Conservation (phyloP, 495 filamentous ascomycete species). For the Cercophora samala region DNA sequence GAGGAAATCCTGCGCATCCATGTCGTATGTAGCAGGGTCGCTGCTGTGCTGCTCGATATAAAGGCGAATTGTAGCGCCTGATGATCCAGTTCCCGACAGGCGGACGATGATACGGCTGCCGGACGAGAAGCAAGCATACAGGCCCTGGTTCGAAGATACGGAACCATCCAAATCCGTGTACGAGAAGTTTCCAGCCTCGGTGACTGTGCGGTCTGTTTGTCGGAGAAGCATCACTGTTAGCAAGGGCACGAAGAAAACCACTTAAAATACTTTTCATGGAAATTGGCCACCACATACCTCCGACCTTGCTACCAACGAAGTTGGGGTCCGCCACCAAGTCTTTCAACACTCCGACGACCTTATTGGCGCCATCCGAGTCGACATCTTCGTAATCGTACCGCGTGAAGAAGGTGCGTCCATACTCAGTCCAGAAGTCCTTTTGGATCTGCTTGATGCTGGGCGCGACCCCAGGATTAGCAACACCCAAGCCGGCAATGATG, state of each 20-base stretch:
- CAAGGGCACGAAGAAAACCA: not conserved
- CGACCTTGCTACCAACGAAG: slow-evolving; percentile 79
- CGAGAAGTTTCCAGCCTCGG: slow-evolving; percentile 88
- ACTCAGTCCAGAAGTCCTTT: slow-evolving; percentile 93
- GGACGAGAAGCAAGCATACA: slow-evolving; percentile 92
- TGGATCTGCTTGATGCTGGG: slow-evolving; percentile 95
- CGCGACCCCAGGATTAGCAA: slow-evolving; percentile 66
- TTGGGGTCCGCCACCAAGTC: slow-evolving; percentile 61
- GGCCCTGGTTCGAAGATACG: slow-evolving; percentile 91
- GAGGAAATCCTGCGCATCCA: slow-evolving; percentile 91
- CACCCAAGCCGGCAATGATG: slow-evolving; percentile 91
- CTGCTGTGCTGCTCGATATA: slow-evolving; percentile 89
- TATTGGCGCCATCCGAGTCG: slow-evolving; percentile 82
- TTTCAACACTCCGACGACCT: slow-evolving; percentile 74
- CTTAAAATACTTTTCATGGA: too few relatives aligned
- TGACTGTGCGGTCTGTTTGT: slow-evolving; percentile 64
- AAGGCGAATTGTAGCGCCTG: slow-evolving; percentile 90
- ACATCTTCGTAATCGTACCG: slow-evolving; percentile 98
- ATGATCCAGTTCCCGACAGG: slow-evolving; percentile 89
- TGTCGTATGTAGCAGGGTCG: slow-evolving; percentile 67
- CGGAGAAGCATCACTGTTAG: slow-evolving; percentile 3
- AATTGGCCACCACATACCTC: slow-evolving; percentile 45
- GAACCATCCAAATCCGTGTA: slow-evolving; percentile 97
- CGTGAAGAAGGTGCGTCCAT: slow-evolving; percentile 98
- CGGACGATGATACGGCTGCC: slow-evolving; percentile 92